A percentile compares a stretch with the other conserved stretches of the same genome.
Conservation (phyloP, 2,329 filamentous ascomycete species). For the Mycosphaerella sp. region DNA sequence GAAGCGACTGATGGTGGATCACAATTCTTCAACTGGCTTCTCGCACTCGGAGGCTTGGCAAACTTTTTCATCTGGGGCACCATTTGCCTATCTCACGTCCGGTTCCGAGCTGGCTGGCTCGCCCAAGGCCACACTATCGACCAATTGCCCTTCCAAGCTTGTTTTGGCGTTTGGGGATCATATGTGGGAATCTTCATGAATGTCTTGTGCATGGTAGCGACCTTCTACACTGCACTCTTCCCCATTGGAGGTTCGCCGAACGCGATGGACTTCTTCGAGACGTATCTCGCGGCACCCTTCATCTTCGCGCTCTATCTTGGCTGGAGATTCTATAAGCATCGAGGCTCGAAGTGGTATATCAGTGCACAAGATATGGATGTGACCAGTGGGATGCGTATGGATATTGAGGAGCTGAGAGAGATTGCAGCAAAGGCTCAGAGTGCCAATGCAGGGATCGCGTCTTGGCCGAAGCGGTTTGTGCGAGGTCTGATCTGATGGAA, state of each 20-base stretch:
- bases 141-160: conserved; percentile 53
- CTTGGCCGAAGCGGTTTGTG: neutral
- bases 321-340: conserved; percentile 25
- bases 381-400: neutral
- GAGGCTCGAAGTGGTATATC: conserved; percentile 1
- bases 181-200: conserved; percentile 44
- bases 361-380: conserved; percentile 4
- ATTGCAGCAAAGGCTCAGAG: conserved; percentile 1
- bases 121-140: conserved; percentile 56
- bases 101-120: conserved; percentile 72
- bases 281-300: conserved; percentile 29
- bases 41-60: conserved; percentile 64
- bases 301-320: conserved; percentile 26
- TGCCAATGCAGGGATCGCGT: neutral
- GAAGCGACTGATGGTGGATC: conserved; percentile 51
- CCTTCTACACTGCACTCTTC: conserved; percentile 71
- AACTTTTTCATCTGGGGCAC: conserved; percentile 73
- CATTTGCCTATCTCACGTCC: conserved; percentile 81
- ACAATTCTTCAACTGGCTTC: conserved; percentile 70
- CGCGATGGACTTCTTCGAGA: conserved; percentile 22
- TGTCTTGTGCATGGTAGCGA: conserved; percentile 63
- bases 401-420: neutral
- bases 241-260: conserved; percentile 46
- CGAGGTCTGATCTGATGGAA: neutral
- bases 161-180: conserved; percentile 51